Evolutionary conservation across 1,139 yeast genomes (phyloP), one percentile per base, ranked within the genome.

Genomic region (Saccharomyces hybrid): DNA sequence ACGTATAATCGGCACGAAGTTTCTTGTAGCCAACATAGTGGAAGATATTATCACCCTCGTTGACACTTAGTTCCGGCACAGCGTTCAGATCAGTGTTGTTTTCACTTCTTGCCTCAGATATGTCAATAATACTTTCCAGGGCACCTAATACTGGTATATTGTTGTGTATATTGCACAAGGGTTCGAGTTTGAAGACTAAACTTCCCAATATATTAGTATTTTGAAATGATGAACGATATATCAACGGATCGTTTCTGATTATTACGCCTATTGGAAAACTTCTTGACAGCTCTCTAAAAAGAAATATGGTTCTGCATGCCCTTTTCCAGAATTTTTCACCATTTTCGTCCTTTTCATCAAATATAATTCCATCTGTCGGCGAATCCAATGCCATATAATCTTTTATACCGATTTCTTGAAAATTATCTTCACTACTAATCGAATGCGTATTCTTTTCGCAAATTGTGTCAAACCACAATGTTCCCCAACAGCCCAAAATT

Each of bases 401-500:
- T 52, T 71, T 69, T 16, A 85, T 80, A 5, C 91, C 91, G 3
- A 86, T 81, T 46, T 77, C 77, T 52, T 73, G 77, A 49, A 76
- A 72, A 53, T 76, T 79, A 46, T 74, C 74, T 60, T 79, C 82
- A 46, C 59, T 52, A 11, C 27, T 26, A 60, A 82, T 86, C 2
- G 74, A 74, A 60, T 70, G 60, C 25, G 71, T 70, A 47, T 84
- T 72, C 48, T 75, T 75, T 49, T 62, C 60, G 49, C 63, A 54
- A 46, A 70, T 62, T 16, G 59, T 58, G 68, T 86, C 91, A 70
- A 81, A 86, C 91, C 93, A 86, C 47, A 86, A 70, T 0, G 90
- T 81, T 2, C 95, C 95, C 90, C 93, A 86, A 64, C 90, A 83
- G 66, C 83, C 83, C 90, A 91, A 86, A 29, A 83, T 87, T 70